Evolutionary conservation across 208 protist genomes (phyloP), one percentile per base, ranked within the genome.

Genomic region (Vickermania ingenoplastis): DNA sequence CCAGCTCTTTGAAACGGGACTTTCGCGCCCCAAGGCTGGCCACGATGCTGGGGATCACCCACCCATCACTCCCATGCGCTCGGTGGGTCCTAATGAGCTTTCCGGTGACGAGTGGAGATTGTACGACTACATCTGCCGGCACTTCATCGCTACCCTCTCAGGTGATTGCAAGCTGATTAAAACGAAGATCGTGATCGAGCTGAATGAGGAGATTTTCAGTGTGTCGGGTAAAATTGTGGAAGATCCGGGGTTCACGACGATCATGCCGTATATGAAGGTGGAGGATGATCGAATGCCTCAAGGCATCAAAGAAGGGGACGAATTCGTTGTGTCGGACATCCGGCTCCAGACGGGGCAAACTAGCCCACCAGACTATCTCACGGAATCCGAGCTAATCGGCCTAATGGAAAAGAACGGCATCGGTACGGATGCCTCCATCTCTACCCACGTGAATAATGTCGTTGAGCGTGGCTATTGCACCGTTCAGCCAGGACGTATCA

Each of bases 401-500:
- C 54, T 95, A 5, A 99, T 99, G 98, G 97, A 99, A 55, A 88
- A 89, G 59, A 79, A 99, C 63, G 89, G 94, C 29, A 99, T 99
- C 57, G 98, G 98, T 28, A 99, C 98, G 1, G 98, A 99, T 76
- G 98, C 98, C 1, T 99, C 98, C 13, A 99, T 99, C 63, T 97
- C 97, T 1, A 77, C 96, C 64, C 98, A 99, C 74, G 98, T 99
- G 26, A 80, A 97, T 63, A 99, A 86, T 41, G 94, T 99, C 51
- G 72, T 97, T 28, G 79, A 97, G 51, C 78, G 97, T 30, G 82
- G 75, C 21, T 98, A 98, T 66, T 91, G 83, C 77, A 67, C 66
- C 41, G 86, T 95, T 41, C 74, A 91, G 63, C 64, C 86, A 1
- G 86, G 86, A 1, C 75, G 86, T 57, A 64, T 84, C 21, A 94